These are phyloP conservation scores for Ostreobium quekettii DNA, from an alignment of 139 green algal species.

Conservation along the genomic window DNA sequence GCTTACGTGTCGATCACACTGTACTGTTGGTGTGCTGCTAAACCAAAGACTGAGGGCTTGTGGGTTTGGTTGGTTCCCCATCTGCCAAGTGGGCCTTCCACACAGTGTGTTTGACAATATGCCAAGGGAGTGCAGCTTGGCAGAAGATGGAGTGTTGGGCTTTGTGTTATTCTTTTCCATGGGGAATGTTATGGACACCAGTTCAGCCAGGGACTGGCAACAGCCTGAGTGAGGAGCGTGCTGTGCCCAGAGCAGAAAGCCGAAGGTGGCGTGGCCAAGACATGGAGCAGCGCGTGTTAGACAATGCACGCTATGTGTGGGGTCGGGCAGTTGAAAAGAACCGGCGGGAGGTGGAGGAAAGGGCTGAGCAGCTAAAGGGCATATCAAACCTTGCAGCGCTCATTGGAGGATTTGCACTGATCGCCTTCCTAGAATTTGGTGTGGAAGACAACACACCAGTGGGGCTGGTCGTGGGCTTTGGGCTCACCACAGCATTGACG, in stretches of 20 bases:
- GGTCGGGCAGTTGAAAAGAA: constrained; percentile 22
- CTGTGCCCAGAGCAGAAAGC: constrained; percentile 1
- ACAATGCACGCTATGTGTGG: constrained; percentile 23
- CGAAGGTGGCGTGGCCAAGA: constrained; percentile 19
- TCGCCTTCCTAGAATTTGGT: constrained; percentile 52
- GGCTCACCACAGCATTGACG: constrained; percentile 22
- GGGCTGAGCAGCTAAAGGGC: constrained; percentile 65
- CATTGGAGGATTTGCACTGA: constrained; percentile 65
- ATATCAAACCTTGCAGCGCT: constrained; percentile 56
- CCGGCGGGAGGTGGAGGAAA: constrained; percentile 59
- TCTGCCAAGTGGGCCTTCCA: too few relatives aligned
- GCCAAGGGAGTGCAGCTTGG: too few relatives aligned
- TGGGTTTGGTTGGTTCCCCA: too few relatives aligned
- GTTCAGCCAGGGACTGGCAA: too few relatives aligned
- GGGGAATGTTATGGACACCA: too few relatives aligned
- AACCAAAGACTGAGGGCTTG: too few relatives aligned
- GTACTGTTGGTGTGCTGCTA: too few relatives aligned
- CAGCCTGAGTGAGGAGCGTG: too few relatives aligned
- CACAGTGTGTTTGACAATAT: too few relatives aligned
- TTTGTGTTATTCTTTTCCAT: too few relatives aligned
- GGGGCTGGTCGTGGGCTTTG: constrained; percentile 20
- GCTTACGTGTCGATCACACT: too few relatives aligned
- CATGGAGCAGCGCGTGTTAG: constrained; percentile 19
- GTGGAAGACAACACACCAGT: constrained; percentile 23
- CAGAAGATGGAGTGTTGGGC: too few relatives aligned